phyloP scores from a whole-genome alignment of 371 early-diverging fungal genomes.

The Synchytrium microbalum region DNA sequence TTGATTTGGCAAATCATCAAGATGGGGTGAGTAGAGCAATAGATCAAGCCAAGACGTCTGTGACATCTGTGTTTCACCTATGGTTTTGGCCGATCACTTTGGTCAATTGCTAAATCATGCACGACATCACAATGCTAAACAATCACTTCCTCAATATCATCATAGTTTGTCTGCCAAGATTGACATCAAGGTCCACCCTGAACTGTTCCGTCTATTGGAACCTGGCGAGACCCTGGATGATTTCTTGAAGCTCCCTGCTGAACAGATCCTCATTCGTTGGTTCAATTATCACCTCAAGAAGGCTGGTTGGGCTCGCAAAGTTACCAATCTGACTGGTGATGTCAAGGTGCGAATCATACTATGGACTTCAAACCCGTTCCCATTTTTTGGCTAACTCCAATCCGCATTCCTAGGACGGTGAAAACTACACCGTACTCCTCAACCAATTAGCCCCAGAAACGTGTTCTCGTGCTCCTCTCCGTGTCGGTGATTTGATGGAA shows the following conservation, averaged over 20 bases:
- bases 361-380: neutral
- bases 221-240: slow-evolving; percentile 86
- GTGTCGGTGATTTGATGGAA: slow-evolving; percentile 55
- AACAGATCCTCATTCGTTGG: slow-evolving; percentile 93
- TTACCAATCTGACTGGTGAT: slow-evolving; percentile 85
- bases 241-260: slow-evolving; percentile 81
- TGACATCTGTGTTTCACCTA: neutral
- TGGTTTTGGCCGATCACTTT: too few species aligned
- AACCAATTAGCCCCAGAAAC: slow-evolving; percentile 78
- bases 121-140: too few species aligned
- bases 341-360: slow-evolving; percentile 42
- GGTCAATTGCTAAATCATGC: too few species aligned
- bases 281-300: slow-evolving; percentile 95
- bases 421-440: slow-evolving; percentile 87
- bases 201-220: slow-evolving; percentile 88
- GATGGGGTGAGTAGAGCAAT: slow-evolving; percentile 70
- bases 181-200: slow-evolving; percentile 93
- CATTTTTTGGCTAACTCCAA: too few species aligned
- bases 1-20: slow-evolving; percentile 98
- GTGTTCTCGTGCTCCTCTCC: slow-evolving; percentile 78
- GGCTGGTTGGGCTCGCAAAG: slow-evolving; percentile 77
- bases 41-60: too few species aligned
- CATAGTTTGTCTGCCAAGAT: slow-evolving; percentile 69
- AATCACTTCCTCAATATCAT: neutral
- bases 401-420: slow-evolving; percentile 57